A percentile compares a stretch with the other conserved stretches of the same genome.
phyloP scores from a whole-genome alignment of 257 asterid species.

The Capsicum pubescens region DNA sequence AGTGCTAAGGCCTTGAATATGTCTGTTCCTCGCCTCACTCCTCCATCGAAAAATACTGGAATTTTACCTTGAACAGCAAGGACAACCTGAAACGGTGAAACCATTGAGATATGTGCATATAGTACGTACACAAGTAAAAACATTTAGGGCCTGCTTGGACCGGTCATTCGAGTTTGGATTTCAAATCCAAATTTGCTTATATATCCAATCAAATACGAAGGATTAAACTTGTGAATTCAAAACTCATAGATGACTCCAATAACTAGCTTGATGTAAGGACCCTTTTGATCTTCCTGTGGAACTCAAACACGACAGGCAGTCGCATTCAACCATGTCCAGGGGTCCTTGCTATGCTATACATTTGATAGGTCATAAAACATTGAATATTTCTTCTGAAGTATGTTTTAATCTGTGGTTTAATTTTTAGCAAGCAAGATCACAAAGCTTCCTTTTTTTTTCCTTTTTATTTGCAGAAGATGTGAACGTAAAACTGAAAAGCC shows the following conservation, averaged over 20 bases:
- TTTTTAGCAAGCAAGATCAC: neutral
- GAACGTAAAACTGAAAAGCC: neutral
- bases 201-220: neutral
- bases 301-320: neutral
- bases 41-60: constrained; percentile 68
- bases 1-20: constrained; percentile 75
- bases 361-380: neutral
- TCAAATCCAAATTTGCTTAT: neutral
- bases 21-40: constrained; percentile 73
- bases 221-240: neutral
- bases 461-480: neutral
- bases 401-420: neutral
- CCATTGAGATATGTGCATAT: constrained; percentile 17
- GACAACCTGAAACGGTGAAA: constrained; percentile 48
- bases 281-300: neutral
- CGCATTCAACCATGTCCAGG: neutral
- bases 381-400: neutral
- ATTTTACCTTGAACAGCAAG: constrained; percentile 59
- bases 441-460: neutral
- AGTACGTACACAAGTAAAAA: neutral
- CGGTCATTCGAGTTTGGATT: neutral
- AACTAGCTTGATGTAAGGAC: constrained; percentile 10
- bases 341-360: neutral
- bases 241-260: neutral
- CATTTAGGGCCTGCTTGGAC: neutral